Conservation (phyloP, 345 rosid species). For the Syzygium oleosum region DNA sequence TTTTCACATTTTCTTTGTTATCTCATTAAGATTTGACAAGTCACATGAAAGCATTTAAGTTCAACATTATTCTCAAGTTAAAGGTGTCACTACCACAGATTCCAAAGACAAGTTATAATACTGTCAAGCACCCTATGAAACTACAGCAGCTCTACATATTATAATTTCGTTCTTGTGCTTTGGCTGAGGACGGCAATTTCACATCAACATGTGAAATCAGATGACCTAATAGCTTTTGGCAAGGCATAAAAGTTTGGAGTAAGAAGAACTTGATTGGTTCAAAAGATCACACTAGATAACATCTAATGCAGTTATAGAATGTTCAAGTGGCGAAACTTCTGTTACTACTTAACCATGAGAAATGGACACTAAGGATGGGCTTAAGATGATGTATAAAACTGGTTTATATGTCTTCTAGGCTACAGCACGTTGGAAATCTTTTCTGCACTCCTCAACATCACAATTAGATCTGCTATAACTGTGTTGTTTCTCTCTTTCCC, state of each 20-base stretch:
- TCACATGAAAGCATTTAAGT: neutral
- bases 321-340: neutral
- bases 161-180: neutral
- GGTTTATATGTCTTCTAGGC: neutral
- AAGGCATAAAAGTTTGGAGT: neutral
- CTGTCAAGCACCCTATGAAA: neutral
- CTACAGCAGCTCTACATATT: neutral
- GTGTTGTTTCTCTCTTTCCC: neutral
- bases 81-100: neutral
- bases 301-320: neutral
- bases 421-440: neutral
- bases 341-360: neutral
- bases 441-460: neutral
- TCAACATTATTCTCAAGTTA: neutral
- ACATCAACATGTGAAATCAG: neutral
- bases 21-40: neutral
- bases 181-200: neutral
- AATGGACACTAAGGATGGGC: neutral
- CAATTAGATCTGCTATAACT: neutral
- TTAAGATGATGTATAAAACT: neutral
- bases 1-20: neutral
- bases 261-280: neutral
- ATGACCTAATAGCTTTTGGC: neutral
- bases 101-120: neutral
- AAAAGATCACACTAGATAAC: neutral